Percentiles rank a stretch among this genome's conserved stretches.
phyloP scores from a whole-genome alignment of 2,329 filamentous ascomycete species.

The Colletotrichum sp. region DNA sequence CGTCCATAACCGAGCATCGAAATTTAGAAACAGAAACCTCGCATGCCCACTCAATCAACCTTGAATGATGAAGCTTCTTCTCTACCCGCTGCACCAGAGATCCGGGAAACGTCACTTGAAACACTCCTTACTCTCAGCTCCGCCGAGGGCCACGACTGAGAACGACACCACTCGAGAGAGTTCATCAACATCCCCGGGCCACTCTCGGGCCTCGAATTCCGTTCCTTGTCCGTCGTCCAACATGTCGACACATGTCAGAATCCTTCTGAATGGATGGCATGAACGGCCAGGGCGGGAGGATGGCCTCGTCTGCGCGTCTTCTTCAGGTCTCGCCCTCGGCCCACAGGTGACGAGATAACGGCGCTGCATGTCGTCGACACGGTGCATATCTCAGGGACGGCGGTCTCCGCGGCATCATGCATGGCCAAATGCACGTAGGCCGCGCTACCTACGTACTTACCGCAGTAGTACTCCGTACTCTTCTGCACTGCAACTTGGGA shows the following conservation, averaged over 20 bases:
- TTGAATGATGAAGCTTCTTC: not conserved
- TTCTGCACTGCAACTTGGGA: not conserved
- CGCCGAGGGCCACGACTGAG: not conserved
- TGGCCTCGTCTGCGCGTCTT: not conserved
- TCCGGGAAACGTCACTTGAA: slow-evolving; percentile 3
- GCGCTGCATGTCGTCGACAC: slow-evolving; percentile 2
- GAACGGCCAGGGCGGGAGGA: not conserved
- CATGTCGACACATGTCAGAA: not conserved
- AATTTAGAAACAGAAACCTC: not conserved
- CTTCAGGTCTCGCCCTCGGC: not conserved
- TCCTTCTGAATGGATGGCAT: not conserved
- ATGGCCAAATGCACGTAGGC: not conserved
- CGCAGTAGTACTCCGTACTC: not conserved
- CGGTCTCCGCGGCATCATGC: not conserved
- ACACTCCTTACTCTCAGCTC: not conserved
- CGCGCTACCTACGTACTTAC: not conserved
- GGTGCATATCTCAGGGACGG: not conserved
- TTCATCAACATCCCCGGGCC: not conserved
- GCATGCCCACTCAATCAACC: not conserved
- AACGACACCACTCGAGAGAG: not conserved
- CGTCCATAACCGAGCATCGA: not conserved
- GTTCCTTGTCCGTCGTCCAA: not conserved
- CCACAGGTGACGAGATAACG: slow-evolving; percentile 7
- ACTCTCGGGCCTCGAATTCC: not conserved
- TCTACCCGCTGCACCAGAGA: not conserved